phyloP scores from a whole-genome alignment of 2,329 filamentous ascomycete species.

The Monilinia laxa region DNA sequence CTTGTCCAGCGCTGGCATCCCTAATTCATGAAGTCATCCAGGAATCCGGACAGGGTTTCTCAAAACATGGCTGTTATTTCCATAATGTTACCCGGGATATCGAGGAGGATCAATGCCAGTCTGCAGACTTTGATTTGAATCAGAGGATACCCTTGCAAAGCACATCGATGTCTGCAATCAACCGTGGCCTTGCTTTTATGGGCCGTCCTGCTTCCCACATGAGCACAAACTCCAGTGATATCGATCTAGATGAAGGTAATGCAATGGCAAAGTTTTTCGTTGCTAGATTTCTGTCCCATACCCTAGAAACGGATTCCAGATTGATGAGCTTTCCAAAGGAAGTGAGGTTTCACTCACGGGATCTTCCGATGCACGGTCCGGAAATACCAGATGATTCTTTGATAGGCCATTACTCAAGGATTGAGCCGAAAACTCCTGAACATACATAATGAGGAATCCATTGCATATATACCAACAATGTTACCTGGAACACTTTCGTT shows the following conservation, averaged over 20 bases:
- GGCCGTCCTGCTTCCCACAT: constrained; percentile 9
- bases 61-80: not conserved
- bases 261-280: not conserved
- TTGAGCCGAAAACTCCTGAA: not conserved
- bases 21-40: not conserved
- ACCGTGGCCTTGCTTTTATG: constrained; percentile 10
- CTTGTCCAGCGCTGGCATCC: constrained; percentile 20
- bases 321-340: not conserved
- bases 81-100: not conserved
- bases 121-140: not conserved
- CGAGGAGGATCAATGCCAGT: constrained; percentile 4
- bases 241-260: constrained; percentile 18
- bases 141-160: not conserved
- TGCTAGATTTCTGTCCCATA: not conserved
- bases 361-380: not conserved
- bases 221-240: constrained; percentile 5
- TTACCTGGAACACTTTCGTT: not conserved
- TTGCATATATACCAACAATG: not conserved
- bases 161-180: not conserved
- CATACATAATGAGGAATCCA: not conserved
- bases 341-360: not conserved
- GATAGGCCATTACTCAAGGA: not conserved
- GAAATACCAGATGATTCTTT: not conserved
- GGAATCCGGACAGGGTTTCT: not conserved
- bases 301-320: not conserved